Evolutionary conservation across 1,284 basidiomycete species (phyloP).

Genomic region (Peniophora sp.): DNA sequence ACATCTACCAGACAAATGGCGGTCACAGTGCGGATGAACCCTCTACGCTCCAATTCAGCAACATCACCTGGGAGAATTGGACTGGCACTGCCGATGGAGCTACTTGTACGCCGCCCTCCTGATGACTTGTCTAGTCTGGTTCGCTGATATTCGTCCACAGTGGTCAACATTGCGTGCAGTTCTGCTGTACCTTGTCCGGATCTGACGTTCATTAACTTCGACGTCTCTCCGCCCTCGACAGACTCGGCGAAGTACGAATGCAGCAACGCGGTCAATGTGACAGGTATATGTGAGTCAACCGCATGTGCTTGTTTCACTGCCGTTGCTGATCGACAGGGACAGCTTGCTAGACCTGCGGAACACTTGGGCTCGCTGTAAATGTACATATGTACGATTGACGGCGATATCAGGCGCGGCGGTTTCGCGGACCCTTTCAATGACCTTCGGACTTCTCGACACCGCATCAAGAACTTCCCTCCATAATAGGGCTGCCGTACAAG

Average conservation of each 20-base stretch:
- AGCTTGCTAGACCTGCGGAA: too few species aligned
- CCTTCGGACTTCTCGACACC: too few species aligned
- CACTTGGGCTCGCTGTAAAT: too few species aligned
- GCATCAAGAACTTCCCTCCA: too few species aligned
- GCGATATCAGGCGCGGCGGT: too few species aligned
- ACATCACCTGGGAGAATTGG: constrained; percentile 40
- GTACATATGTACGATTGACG: too few species aligned
- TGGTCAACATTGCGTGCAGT: constrained; percentile 50
- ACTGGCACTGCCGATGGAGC: constrained; percentile 37
- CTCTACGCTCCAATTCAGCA: constrained; percentile 39
- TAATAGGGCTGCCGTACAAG: too few species aligned
- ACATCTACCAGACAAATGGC: constrained; percentile 47
- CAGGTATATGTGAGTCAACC: not conserved
- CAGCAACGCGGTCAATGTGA: constrained; percentile 34
- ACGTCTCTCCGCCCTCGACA: constrained; percentile 29
- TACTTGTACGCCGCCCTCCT: constrained; percentile 30
- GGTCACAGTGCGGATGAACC: constrained; percentile 43
- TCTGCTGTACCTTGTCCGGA: constrained; percentile 39
- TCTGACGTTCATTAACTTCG: constrained; percentile 35
- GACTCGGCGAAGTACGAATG: constrained; percentile 33
- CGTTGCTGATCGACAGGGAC: too few species aligned
- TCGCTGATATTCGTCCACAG: constrained; percentile 19
- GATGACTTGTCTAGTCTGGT: not conserved
- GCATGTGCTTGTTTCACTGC: not conserved
- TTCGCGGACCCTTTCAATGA: too few species aligned